phyloP scores from a whole-genome alignment of 345 rosid genomes.

The Capsella bursapastoris region DNA sequence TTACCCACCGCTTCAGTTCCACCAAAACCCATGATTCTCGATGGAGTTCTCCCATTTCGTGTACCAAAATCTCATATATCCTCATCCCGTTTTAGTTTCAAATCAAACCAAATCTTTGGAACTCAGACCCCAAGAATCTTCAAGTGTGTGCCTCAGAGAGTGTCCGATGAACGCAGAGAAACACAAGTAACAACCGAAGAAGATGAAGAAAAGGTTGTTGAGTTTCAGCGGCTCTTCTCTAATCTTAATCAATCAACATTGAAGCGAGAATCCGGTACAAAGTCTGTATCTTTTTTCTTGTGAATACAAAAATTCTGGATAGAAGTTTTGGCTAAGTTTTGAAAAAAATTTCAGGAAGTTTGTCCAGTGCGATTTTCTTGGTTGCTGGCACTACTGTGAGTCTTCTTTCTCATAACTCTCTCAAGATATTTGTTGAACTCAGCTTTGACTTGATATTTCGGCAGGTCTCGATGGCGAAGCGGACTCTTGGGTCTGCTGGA shows the following conservation, averaged over 20 bases:
- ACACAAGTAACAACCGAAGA: constrained; percentile 31
- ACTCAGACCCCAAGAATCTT: constrained; percentile 34
- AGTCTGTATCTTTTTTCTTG: not conserved
- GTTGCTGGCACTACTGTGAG: constrained; percentile 91
- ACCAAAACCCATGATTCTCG: constrained; percentile 16
- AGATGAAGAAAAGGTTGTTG: constrained; percentile 36
- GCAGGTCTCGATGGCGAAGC: constrained; percentile 94
- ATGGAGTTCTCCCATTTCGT: constrained; percentile 14
- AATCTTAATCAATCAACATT: constrained; percentile 76
- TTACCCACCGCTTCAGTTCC: constrained; percentile 17
- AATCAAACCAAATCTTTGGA: constrained; percentile 18
- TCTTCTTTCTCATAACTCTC: constrained; percentile 8
- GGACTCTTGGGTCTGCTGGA: constrained; percentile 82
- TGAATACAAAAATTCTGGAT: not conserved
- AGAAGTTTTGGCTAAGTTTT: constrained; percentile 7
- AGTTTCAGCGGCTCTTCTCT: constrained; percentile 82
- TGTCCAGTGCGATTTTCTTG: constrained; percentile 78
- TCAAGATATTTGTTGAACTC: not conserved
- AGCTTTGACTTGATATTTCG: constrained; percentile 11
- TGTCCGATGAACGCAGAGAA: constrained; percentile 44
- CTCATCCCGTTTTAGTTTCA: constrained; percentile 14
- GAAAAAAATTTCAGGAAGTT: constrained; percentile 58
- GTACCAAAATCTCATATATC: constrained; percentile 15
- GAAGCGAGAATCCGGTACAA: constrained; percentile 80
- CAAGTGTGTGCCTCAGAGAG: constrained; percentile 53